These are phyloP conservation scores for Aegle marmelos DNA, from an alignment of 345 rosid species.

Conservation along the genomic window DNA sequence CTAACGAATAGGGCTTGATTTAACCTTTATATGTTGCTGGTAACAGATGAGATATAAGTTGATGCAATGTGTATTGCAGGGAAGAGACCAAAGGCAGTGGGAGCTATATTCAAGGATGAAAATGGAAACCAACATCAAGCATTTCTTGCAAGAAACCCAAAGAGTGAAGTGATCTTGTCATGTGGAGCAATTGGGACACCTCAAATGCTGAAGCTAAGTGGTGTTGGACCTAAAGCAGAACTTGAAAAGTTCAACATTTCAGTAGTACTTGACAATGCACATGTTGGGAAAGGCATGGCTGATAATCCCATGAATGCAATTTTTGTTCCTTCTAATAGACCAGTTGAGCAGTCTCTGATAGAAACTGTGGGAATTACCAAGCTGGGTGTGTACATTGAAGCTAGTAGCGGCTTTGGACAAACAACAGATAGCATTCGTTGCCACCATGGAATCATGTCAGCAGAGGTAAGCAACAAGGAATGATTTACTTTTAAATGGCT, in stretches of 20 bases:
- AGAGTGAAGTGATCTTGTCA: slow-evolving; percentile 78
- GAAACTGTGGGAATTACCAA: slow-evolving; percentile 93
- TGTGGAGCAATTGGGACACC: slow-evolving; percentile 93
- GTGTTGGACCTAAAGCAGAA: slow-evolving; percentile 75
- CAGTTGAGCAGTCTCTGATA: slow-evolving; percentile 69
- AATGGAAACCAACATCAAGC: slow-evolving; percentile 72
- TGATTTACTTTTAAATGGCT: background rate
- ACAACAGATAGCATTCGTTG: slow-evolving; percentile 69
- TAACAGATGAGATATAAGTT: background rate
- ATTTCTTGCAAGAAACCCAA: slow-evolving; percentile 38
- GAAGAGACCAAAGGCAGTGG: slow-evolving; percentile 64
- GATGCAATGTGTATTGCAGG: slow-evolving; percentile 32
- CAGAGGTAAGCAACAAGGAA: slow-evolving; percentile 51
- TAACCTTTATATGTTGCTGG: background rate
- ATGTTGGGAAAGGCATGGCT: slow-evolving; percentile 88
- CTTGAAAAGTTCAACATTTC: slow-evolving; percentile 65
- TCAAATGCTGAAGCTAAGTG: slow-evolving; percentile 84
- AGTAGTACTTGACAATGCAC: slow-evolving; percentile 47
- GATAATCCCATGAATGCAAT: slow-evolving; percentile 94
- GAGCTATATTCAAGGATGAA: slow-evolving; percentile 84
- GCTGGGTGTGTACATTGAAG: slow-evolving; percentile 86
- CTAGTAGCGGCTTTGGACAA: slow-evolving; percentile 89
- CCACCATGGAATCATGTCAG: slow-evolving; percentile 77
- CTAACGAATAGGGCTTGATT: background rate
- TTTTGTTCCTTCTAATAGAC: slow-evolving; percentile 64